Evolutionary conservation across 2,329 filamentous ascomycete species (phyloP).

Genomic region (Xylaria sp.): DNA sequence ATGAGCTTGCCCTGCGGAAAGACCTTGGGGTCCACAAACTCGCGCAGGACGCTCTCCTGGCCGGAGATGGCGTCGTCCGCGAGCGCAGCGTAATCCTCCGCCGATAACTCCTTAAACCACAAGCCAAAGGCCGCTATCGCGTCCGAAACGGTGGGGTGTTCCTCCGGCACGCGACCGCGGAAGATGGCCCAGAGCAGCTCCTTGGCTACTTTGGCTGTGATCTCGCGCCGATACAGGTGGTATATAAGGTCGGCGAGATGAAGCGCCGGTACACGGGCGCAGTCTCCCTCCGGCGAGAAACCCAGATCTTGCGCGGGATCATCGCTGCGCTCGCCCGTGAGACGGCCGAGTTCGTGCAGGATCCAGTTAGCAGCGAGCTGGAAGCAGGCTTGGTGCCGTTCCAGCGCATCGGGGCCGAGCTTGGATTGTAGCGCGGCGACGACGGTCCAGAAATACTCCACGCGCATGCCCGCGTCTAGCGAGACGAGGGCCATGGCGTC

Average conservation of each 20-base stretch:
- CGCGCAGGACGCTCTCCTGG: slow-evolving; percentile 59
- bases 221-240: slow-evolving; percentile 60
- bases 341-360: slow-evolving; percentile 78
- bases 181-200: slow-evolving; percentile 66
- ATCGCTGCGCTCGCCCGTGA: slow-evolving; percentile 63
- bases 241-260: slow-evolving; percentile 64
- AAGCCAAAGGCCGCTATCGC: slow-evolving; percentile 60
- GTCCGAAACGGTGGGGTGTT: slow-evolving; percentile 52
- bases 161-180: slow-evolving; percentile 57
- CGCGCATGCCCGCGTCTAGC: slow-evolving; percentile 79
- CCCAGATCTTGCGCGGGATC: slow-evolving; percentile 49
- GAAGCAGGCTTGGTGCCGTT: slow-evolving; percentile 53
- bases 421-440: slow-evolving; percentile 57
- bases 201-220: slow-evolving; percentile 68
- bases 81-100: slow-evolving; percentile 60
- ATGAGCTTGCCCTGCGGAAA: slow-evolving; percentile 70
- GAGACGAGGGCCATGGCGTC: slow-evolving; percentile 84
- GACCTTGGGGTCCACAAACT: slow-evolving; percentile 57
- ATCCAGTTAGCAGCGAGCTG: slow-evolving; percentile 72
- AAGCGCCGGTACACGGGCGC: slow-evolving; percentile 57
- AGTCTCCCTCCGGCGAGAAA: slow-evolving; percentile 60
- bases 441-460: slow-evolving; percentile 84
- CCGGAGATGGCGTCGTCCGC: slow-evolving; percentile 58
- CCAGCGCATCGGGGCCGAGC: slow-evolving; percentile 39
- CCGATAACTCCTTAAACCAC: slow-evolving; percentile 65